Percentiles rank a stretch among this genome's conserved stretches.
Evolutionary conservation across 2,329 filamentous ascomycete species (phyloP).

Genomic region (Tolypocladium ophioglossoides): DNA sequence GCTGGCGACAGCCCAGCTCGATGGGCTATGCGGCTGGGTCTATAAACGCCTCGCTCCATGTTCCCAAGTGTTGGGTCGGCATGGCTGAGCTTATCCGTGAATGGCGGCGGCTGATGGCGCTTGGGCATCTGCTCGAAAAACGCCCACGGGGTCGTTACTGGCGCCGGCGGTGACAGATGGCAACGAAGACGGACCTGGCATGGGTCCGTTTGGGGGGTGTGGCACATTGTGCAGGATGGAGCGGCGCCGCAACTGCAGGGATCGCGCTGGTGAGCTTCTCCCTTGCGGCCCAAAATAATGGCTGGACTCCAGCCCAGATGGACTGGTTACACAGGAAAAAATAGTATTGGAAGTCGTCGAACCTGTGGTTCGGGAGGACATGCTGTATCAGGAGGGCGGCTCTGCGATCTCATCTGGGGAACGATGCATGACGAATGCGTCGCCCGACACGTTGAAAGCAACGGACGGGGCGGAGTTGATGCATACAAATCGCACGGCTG

Average conservation of each 20-base stretch:
- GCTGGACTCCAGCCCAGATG: background rate
- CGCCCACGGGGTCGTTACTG: background rate
- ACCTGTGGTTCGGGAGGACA: background rate
- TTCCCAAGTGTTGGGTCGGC: conserved; percentile 20
- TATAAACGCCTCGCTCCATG: conserved; percentile 15
- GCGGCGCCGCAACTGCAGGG: background rate
- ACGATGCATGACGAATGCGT: background rate
- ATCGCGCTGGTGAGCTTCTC: background rate
- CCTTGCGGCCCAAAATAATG: background rate
- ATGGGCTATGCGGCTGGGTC: background rate
- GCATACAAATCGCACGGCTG: background rate
- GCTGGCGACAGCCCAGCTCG: background rate
- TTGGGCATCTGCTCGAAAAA: conserved; percentile 1
- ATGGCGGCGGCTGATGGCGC: conserved; percentile 19
- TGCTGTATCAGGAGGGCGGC: background rate
- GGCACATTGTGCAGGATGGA: background rate
- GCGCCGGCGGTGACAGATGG: background rate
- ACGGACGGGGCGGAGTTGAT: background rate
- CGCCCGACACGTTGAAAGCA: background rate
- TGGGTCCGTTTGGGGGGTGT: background rate
- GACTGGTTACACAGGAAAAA: background rate
- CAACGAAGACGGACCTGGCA: background rate
- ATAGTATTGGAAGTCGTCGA: background rate
- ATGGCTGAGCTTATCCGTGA: conserved; percentile 22
- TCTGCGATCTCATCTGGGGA: background rate